Percentiles rank a stretch among this genome's conserved stretches.
Evolutionary conservation across 208 protist genomes (phyloP).

Genomic region (Trypanosomatidae sp.): DNA sequence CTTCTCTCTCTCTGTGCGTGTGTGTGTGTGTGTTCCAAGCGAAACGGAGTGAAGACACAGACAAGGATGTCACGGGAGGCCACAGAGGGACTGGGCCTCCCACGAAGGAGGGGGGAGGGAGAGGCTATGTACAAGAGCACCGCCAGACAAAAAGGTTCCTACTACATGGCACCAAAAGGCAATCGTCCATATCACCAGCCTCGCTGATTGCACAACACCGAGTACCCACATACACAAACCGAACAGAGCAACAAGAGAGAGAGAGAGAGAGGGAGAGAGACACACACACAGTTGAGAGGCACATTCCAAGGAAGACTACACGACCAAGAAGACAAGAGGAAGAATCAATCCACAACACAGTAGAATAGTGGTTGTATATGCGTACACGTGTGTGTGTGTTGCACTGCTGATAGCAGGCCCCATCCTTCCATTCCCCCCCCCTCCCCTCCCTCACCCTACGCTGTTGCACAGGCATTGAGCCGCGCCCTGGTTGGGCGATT

Average conservation of each 20-base stretch:
- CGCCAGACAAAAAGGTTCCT: background rate
- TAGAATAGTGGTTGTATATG: background rate
- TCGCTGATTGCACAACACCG: background rate
- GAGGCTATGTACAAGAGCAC: conserved; percentile 7
- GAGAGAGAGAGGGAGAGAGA: background rate
- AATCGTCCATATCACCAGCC: background rate
- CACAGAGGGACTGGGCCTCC: no score
- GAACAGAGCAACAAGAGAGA: background rate
- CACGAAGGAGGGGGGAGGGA: background rate
- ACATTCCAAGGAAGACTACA: background rate
- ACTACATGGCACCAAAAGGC: background rate
- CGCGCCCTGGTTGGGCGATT: background rate
- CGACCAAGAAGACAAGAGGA: background rate
- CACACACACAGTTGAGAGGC: no score
- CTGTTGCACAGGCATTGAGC: background rate
- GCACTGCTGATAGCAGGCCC: background rate
- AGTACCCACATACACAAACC: background rate
- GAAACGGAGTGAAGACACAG: background rate
- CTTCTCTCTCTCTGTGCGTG: no score
- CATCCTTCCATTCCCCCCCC: background rate
- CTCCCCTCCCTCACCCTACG: background rate
- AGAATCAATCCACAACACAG: no score
- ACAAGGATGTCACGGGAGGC: background rate
- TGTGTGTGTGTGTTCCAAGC: background rate
- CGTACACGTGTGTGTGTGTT: background rate